These are phyloP conservation scores for Pyricularia sp. DNA, from an alignment of 2,329 filamentous ascomycete genomes.

Conservation along the genomic window DNA sequence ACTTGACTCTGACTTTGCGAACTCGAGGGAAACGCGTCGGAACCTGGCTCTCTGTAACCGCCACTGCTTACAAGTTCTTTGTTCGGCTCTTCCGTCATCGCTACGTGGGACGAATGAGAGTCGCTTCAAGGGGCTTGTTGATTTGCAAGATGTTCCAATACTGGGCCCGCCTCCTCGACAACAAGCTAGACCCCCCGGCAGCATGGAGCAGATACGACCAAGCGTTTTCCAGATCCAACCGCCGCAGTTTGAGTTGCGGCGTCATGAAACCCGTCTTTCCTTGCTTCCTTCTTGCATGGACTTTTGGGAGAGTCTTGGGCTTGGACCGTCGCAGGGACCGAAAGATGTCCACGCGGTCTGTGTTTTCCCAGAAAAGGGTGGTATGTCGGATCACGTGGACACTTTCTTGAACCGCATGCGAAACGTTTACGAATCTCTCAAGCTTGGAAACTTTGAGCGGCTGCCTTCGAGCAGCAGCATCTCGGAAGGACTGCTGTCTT, in stretches of 20 bases:
- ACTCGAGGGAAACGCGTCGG: slow-evolving; percentile 19
- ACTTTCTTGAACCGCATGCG: slow-evolving; percentile 56
- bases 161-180: slow-evolving; percentile 38
- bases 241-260: slow-evolving; percentile 59
- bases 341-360: slow-evolving; percentile 63
- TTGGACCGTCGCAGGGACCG: slow-evolving; percentile 55
- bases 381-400: slow-evolving; percentile 45
- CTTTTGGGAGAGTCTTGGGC: slow-evolving; percentile 72
- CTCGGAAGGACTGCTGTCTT: slow-evolving; percentile 34
- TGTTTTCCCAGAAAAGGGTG: slow-evolving; percentile 53
- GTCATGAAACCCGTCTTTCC: slow-evolving; percentile 56
- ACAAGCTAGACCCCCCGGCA: slow-evolving; percentile 32
- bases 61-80: slow-evolving; percentile 34
- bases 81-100: slow-evolving; percentile 28
- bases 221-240: slow-evolving; percentile 50
- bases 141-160: slow-evolving; percentile 43
- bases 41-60: slow-evolving; percentile 30
- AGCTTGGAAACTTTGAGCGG: slow-evolving; percentile 52
- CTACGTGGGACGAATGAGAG: slow-evolving; percentile 28
- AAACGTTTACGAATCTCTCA: slow-evolving; percentile 60
- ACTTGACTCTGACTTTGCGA: slow-evolving; percentile 7
- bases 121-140: slow-evolving; percentile 36
- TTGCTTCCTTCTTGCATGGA: slow-evolving; percentile 59
- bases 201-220: slow-evolving; percentile 33
- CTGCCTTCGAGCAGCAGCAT: slow-evolving; percentile 30